Evolutionary conservation across 2,329 filamentous ascomycete genomes (phyloP).

Genomic region (Colletotrichum phormii): DNA sequence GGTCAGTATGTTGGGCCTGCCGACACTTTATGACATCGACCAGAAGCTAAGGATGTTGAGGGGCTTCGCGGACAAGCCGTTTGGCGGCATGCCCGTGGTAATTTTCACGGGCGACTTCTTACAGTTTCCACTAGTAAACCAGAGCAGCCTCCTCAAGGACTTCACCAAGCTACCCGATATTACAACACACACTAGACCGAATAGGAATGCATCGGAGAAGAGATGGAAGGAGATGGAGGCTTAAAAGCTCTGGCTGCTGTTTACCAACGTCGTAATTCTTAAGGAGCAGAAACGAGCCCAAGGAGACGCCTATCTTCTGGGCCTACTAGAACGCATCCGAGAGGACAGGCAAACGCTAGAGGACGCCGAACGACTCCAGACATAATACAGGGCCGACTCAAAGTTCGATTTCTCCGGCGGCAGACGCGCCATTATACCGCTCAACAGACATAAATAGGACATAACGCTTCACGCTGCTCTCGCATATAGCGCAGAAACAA

Average conservation of each 20-base stretch:
- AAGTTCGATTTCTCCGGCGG: neutral
- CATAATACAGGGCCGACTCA: neutral
- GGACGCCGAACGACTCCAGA: neutral
- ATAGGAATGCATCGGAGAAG: too few relatives aligned
- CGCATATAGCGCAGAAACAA: neutral
- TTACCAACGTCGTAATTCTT: neutral
- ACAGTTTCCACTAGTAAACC: neutral
- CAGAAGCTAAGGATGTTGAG: neutral
- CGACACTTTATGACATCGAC: neutral
- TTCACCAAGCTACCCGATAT: too few relatives aligned
- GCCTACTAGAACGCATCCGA: neutral
- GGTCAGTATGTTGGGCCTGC: neutral
- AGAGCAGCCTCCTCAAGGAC: neutral
- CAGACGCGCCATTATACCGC: neutral
- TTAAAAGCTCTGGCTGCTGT: neutral
- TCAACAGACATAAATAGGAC: neutral
- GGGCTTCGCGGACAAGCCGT: neutral
- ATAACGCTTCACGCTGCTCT: neutral
- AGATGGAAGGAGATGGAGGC: neutral
- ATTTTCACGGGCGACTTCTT: neutral
- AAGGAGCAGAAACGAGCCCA: neutral
- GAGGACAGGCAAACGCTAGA: neutral
- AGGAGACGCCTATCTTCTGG: too few relatives aligned
- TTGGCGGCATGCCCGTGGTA: neutral
- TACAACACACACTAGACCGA: too few relatives aligned